Evolutionary conservation across 345 rosid species (phyloP).

Genomic region (Acer campestre): DNA sequence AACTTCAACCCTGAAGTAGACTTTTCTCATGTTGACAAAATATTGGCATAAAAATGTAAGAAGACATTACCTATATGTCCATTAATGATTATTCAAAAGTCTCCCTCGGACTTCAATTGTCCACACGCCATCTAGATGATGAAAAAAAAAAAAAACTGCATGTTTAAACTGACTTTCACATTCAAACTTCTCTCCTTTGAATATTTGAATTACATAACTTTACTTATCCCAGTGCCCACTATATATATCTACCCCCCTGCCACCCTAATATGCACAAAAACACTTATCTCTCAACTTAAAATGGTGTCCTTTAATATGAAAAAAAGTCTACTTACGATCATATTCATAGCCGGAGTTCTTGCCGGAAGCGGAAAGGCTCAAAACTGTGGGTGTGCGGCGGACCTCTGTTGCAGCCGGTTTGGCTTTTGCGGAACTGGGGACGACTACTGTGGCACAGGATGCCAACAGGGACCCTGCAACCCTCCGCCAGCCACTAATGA

Average conservation of each 20-base stretch:
- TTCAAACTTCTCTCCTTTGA: too few species aligned
- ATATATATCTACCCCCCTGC: background rate
- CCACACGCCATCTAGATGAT: too few species aligned
- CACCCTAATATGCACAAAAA: background rate
- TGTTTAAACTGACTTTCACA: too few species aligned
- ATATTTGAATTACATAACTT: too few species aligned
- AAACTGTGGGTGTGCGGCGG: slow-evolving; percentile 32
- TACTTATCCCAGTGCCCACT: background rate
- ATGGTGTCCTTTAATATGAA: background rate
- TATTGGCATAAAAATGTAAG: too few species aligned
- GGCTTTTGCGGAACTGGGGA: slow-evolving; percentile 32
- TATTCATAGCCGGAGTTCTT: background rate
- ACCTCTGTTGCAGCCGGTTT: slow-evolving; percentile 32
- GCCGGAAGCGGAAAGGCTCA: slow-evolving; percentile 19
- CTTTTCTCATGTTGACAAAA: too few species aligned
- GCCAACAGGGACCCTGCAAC: slow-evolving; percentile 57
- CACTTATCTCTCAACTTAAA: background rate
- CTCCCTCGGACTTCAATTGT: too few species aligned
- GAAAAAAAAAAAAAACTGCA: too few species aligned
- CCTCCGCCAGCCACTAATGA: slow-evolving; percentile 39
- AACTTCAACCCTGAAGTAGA: too few species aligned
- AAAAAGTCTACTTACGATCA: background rate
- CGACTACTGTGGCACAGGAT: slow-evolving; percentile 42
- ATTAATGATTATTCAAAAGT: too few species aligned
- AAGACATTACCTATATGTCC: too few species aligned